A percentile compares a stretch with the other conserved stretches of the same genome.
Evolutionary conservation across 1,284 basidiomycete species (phyloP).

Genomic region (Cryptococcus wingfieldii): DNA sequence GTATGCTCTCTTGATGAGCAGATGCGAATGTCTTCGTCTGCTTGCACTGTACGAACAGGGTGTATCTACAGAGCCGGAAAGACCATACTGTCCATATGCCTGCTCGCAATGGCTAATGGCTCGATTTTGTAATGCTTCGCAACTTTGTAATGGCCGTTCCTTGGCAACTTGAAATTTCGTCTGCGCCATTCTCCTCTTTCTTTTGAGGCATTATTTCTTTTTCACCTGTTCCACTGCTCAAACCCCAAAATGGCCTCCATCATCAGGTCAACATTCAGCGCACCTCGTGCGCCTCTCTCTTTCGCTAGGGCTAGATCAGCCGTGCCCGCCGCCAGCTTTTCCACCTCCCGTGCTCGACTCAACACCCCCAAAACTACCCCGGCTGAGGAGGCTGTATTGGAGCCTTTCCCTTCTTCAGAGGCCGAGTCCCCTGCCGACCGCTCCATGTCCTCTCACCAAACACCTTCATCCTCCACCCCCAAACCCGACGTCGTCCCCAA

Average conservation of each 20-base stretch:
- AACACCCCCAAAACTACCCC: slow-evolving; percentile 5
- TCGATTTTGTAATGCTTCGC: too few relatives aligned
- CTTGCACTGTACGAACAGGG: too few relatives aligned
- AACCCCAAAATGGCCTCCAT: slow-evolving; percentile 6
- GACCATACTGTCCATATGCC: too few relatives aligned
- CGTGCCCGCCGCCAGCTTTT: slow-evolving; percentile 2
- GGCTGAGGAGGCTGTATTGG: background rate
- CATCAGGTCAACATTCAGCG: slow-evolving; percentile 3
- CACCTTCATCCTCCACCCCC: slow-evolving; percentile 5
- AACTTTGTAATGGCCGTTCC: too few relatives aligned
- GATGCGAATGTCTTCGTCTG: too few relatives aligned
- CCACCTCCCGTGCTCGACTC: slow-evolving; percentile 10
- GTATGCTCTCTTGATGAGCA: too few relatives aligned
- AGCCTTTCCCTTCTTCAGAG: background rate
- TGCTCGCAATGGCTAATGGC: too few relatives aligned
- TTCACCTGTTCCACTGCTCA: background rate
- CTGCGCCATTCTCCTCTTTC: background rate
- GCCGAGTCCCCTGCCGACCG: background rate
- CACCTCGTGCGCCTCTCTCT: background rate
- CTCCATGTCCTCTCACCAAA: background rate
- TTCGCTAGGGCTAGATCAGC: too few relatives aligned
- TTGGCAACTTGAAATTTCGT: background rate
- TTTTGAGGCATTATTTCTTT: background rate
- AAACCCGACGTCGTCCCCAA: slow-evolving; percentile 2
- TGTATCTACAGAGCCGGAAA: too few relatives aligned